Conservation (phyloP, 2,329 filamentous ascomycete species). For the Colletotrichum theobromicola region DNA sequence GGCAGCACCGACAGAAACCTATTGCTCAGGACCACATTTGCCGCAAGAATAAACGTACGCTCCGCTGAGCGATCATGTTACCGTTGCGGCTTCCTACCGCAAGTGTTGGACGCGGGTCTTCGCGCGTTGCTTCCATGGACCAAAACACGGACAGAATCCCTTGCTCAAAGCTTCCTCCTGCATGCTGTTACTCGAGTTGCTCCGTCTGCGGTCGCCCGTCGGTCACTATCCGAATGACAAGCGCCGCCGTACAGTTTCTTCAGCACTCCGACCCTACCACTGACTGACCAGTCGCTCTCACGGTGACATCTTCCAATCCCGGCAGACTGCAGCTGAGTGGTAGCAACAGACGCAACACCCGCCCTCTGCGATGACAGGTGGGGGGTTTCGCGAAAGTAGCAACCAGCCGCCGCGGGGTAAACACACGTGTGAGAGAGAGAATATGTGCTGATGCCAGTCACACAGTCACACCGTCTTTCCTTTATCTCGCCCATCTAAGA, state of each 20-base stretch:
- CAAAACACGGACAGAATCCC: not conserved
- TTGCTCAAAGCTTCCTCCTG: not conserved
- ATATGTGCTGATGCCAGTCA: not conserved
- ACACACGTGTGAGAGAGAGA: not conserved
- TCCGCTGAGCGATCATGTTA: not conserved
- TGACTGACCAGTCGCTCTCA: not conserved
- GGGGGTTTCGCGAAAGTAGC: not conserved
- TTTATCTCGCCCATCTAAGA: not conserved
- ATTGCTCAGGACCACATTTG: not conserved
- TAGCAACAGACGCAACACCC: constrained; percentile 4
- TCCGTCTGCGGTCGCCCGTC: not conserved
- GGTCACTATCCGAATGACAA: not conserved
- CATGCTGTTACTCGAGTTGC: not conserved
- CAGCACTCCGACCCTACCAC: not conserved
- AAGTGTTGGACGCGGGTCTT: not conserved
- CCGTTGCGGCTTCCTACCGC: not conserved
- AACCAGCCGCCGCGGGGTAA: constrained; percentile 9
- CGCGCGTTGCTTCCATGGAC: not conserved
- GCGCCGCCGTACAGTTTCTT: not conserved
- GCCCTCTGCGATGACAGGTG: not conserved
- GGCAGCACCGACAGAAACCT: not conserved
- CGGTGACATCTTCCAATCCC: not conserved
- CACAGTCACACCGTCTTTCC: constrained; percentile 1
- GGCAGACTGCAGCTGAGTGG: not conserved
- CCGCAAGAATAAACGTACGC: not conserved